These are phyloP conservation scores for Hymenoscyphus repandus DNA, from an alignment of 2,329 filamentous ascomycete species.

Conservation along the genomic window DNA sequence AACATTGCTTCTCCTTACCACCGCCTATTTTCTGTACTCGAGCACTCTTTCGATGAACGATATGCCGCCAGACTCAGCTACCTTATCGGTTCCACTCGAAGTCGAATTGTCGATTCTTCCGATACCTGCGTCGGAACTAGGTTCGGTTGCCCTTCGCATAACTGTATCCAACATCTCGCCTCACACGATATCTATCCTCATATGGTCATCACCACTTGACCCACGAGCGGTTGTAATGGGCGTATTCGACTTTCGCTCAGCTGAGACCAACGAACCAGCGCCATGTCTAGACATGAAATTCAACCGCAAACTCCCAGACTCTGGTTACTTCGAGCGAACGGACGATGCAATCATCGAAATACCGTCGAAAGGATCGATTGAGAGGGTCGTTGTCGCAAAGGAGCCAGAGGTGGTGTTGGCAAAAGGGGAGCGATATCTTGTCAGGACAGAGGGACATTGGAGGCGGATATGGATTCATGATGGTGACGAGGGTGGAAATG, in stretches of 20 bases:
- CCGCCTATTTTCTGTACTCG: not conserved
- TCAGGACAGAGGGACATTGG: conserved; percentile 33
- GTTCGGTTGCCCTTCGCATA: conserved; percentile 17
- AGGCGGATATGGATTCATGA: conserved; percentile 31
- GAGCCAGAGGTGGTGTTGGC: conserved; percentile 27
- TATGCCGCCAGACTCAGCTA: not conserved
- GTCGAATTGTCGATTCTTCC: conserved; percentile 5
- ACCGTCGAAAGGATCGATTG: conserved; percentile 20
- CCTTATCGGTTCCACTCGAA: conserved; percentile 2
- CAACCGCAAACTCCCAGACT: conserved; percentile 30
- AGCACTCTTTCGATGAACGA: not conserved
- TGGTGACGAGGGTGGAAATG: not conserved
- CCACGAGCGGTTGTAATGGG: conserved; percentile 28
- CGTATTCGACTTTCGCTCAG: conserved; percentile 30
- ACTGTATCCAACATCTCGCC: conserved; percentile 25
- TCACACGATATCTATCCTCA: conserved; percentile 31
- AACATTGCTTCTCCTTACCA: not conserved
- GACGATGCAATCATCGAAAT: conserved; percentile 31
- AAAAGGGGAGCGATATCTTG: conserved; percentile 30
- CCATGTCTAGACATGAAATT: conserved; percentile 19
- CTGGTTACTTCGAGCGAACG: conserved; percentile 12
- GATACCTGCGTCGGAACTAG: conserved; percentile 1
- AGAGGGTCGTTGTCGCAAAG: conserved; percentile 22
- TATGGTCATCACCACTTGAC: conserved; percentile 36
- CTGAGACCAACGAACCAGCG: conserved; percentile 6